Evolutionary conservation across 306 rosid genomes (phyloP).

Genomic region (Lithocarpus polystachyus): DNA sequence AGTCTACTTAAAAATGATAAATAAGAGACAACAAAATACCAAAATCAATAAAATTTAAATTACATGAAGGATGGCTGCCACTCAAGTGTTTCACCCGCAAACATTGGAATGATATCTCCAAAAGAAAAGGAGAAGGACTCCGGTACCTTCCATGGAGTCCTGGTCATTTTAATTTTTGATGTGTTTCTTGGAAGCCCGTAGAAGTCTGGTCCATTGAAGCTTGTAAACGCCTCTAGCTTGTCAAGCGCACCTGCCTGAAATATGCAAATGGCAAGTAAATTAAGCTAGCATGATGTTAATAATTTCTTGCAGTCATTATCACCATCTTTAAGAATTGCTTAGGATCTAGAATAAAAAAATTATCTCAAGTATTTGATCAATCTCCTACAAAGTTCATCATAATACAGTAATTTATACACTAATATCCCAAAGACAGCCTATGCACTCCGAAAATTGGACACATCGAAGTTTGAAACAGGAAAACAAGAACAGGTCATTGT

Average conservation of each 20-base stretch:
- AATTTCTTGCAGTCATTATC: background rate
- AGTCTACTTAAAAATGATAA: background rate
- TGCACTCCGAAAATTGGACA: background rate
- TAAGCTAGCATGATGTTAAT: background rate
- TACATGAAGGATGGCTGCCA: conserved; percentile 59
- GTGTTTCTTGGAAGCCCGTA: conserved; percentile 85
- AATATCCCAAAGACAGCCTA: background rate
- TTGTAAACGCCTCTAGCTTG: conserved; percentile 87
- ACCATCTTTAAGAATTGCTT: background rate
- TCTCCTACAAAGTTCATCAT: background rate
- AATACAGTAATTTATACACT: conserved; percentile 2
- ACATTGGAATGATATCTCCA: conserved; percentile 85
- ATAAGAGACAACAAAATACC: background rate
- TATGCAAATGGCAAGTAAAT: background rate
- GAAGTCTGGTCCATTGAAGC: conserved; percentile 98
- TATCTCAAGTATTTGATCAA: background rate
- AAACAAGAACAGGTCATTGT: background rate
- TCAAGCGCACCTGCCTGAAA: conserved; percentile 79
- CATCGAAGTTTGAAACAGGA: background rate
- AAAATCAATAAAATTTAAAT: conserved; percentile 12
- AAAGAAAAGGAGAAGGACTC: conserved; percentile 56
- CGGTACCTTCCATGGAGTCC: conserved; percentile 75
- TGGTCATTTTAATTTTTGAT: conserved; percentile 57
- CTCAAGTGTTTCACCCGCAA: conserved; percentile 72
- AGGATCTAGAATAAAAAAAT: conserved; percentile 7